Evolutionary conservation across 768 basidiomycete genomes (phyloP).

Genomic region (Rhodotorula sphaerocarpa): DNA sequence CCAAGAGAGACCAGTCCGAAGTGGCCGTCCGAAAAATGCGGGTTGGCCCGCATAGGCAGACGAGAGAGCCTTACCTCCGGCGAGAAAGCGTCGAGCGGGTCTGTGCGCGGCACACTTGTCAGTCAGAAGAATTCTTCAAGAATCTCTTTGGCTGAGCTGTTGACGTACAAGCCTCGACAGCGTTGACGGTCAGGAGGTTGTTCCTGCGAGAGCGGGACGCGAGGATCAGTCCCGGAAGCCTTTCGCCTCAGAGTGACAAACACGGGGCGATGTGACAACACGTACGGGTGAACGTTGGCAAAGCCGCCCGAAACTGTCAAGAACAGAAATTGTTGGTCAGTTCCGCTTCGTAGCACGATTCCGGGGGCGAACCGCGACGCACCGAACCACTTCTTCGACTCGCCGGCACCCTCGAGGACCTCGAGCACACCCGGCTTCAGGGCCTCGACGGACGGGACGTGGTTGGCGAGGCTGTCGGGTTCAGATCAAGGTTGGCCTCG

Average conservation of each 20-base stretch:
- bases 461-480: slow-evolving; percentile 67
- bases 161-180: slow-evolving; percentile 71
- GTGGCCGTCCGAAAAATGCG: neutral
- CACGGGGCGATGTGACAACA: too few relatives aligned
- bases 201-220: slow-evolving; percentile 44
- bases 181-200: slow-evolving; percentile 93
- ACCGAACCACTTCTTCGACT: slow-evolving; percentile 97
- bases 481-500: too few relatives aligned
- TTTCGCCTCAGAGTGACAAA: too few relatives aligned
- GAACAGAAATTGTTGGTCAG: neutral
- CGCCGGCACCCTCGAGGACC: slow-evolving; percentile 67
- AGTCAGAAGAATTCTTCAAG: neutral
- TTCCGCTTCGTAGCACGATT: too few relatives aligned
- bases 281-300: slow-evolving; percentile 74
- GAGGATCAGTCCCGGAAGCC: neutral
- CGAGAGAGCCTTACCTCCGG: slow-evolving; percentile 59
- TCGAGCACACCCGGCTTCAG: slow-evolving; percentile 90
- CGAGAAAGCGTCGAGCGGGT: slow-evolving; percentile 77
- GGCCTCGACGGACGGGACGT: slow-evolving; percentile 93
- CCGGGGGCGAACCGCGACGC: slow-evolving; percentile 47
- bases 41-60: too few relatives aligned
- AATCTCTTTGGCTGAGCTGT: neutral
- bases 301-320: slow-evolving; percentile 83
- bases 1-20: neutral
- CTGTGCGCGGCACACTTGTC: too few relatives aligned